Percentiles rank a stretch among this genome's conserved stretches.
Conservation (phyloP, 2,329 filamentous ascomycete species). For the Trematosphaeria pertusa region DNA sequence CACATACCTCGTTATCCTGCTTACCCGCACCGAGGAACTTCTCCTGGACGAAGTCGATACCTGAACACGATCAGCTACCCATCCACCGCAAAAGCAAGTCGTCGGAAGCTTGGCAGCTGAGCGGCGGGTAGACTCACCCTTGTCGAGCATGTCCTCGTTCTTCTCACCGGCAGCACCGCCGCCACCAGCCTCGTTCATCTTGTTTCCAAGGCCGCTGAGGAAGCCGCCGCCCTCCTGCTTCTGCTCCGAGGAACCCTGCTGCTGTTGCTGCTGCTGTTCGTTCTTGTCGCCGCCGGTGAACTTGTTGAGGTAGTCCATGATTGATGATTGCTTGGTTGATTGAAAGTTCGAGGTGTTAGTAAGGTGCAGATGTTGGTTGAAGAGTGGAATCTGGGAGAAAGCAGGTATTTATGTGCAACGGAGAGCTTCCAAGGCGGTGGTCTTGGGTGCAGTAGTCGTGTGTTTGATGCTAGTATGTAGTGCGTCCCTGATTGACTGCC, state of each 20-base stretch:
- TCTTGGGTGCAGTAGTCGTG: conserved; percentile 16
- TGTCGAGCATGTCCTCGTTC: conserved; percentile 84
- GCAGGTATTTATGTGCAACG: conserved; percentile 23
- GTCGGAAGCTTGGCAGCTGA: conserved; percentile 10
- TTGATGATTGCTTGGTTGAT: conserved; percentile 20
- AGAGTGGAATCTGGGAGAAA: neutral
- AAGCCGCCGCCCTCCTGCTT: conserved; percentile 54
- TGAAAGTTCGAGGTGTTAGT: conserved; percentile 12
- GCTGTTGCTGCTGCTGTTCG: conserved; percentile 36
- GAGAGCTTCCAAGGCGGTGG: conserved; percentile 3
- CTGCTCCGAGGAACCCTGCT: conserved; percentile 32
- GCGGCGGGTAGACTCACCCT: conserved; percentile 63
- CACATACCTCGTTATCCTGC: conserved; percentile 63
- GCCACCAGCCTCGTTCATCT: conserved; percentile 74
- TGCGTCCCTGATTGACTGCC: neutral
- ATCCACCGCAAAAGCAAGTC: conserved; percentile 6
- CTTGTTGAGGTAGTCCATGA: conserved; percentile 60
- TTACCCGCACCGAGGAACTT: conserved; percentile 72
- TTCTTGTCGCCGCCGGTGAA: conserved; percentile 49
- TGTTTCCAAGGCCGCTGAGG: conserved; percentile 69
- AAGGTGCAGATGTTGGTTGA: conserved; percentile 8
- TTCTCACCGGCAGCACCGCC: conserved; percentile 78
- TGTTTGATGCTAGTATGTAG: neutral
- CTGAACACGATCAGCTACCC: conserved; percentile 52
- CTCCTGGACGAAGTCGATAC: conserved; percentile 79